phyloP scores from a whole-genome alignment of 1,284 basidiomycete genomes.

The Trichosporon faecale region DNA sequence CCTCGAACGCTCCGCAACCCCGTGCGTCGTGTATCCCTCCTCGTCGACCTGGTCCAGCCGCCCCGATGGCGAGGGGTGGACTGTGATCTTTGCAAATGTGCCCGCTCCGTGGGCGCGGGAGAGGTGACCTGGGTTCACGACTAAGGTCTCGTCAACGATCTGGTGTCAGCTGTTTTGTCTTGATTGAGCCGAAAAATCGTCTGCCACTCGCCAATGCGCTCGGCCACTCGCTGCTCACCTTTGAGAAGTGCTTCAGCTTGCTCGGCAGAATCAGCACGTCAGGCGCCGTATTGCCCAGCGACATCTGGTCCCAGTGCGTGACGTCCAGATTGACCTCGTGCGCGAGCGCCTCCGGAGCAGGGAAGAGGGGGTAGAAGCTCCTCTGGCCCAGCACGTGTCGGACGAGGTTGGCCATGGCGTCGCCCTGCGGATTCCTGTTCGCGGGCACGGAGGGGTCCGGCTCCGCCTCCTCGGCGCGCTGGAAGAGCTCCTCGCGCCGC shows the following conservation, averaged over 20 bases:
- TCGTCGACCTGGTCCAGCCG: slow-evolving; percentile 28
- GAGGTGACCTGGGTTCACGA: slow-evolving; percentile 50
- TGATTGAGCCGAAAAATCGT: no score
- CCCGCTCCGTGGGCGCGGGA: slow-evolving; percentile 44
- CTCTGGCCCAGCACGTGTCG: slow-evolving; percentile 81
- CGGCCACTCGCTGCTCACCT: slow-evolving; percentile 57
- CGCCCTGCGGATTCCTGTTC: slow-evolving; percentile 57
- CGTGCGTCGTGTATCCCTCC: slow-evolving; percentile 39
- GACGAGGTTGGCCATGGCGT: slow-evolving; percentile 73
- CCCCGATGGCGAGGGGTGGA: slow-evolving; percentile 41
- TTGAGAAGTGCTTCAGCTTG: slow-evolving; percentile 77
- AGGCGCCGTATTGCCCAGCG: slow-evolving; percentile 57
- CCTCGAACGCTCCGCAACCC: slow-evolving; percentile 46
- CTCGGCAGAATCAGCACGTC: slow-evolving; percentile 83
- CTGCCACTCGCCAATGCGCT: not conserved
- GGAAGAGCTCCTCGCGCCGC: slow-evolving; percentile 75
- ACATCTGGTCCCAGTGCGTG: slow-evolving; percentile 60
- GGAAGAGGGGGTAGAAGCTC: slow-evolving; percentile 94
- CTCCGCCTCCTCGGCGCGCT: slow-evolving; percentile 65
- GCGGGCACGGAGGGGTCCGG: slow-evolving; percentile 49
- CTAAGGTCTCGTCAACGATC: slow-evolving; percentile 52
- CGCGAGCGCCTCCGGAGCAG: slow-evolving; percentile 68
- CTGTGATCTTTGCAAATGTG: slow-evolving; percentile 49
- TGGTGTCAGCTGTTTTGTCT: slow-evolving; percentile 24
- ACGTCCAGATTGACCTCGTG: slow-evolving; percentile 83